Percentiles rank a stretch among this genome's conserved stretches.
phyloP scores from a whole-genome alignment of 371 early-diverging fungal species.

The Lichtheimia ramosa region DNA sequence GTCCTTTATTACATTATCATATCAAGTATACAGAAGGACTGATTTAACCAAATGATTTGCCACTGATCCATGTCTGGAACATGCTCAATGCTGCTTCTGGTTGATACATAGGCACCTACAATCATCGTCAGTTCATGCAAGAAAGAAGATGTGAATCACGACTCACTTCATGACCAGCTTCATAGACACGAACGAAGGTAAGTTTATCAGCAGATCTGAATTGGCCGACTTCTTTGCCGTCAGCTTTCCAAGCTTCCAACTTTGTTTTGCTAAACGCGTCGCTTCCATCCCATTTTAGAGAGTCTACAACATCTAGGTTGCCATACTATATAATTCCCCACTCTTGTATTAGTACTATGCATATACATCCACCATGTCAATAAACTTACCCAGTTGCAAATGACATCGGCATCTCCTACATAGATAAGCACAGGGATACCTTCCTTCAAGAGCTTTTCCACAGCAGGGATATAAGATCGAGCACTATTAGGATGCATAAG shows the following conservation, averaged over 20 bases:
- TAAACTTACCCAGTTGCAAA: slow-evolving; percentile 68
- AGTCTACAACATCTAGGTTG: slow-evolving; percentile 81
- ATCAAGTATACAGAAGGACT: too few species aligned
- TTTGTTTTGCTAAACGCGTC: slow-evolving; percentile 48
- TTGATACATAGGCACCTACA: slow-evolving; percentile 61
- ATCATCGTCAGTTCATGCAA: not conserved
- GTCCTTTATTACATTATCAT: too few species aligned
- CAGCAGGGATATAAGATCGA: slow-evolving; percentile 41
- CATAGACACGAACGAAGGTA: slow-evolving; percentile 79
- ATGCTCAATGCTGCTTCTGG: slow-evolving; percentile 51
- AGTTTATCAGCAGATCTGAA: slow-evolving; percentile 63
- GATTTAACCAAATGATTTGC: too few species aligned
- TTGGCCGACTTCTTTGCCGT: slow-evolving; percentile 62
- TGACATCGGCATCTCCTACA: slow-evolving; percentile 79
- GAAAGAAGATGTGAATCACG: not conserved
- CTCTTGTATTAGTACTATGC: too few species aligned
- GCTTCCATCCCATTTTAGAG: slow-evolving; percentile 75
- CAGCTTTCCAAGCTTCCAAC: slow-evolving; percentile 13
- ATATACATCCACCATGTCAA: not conserved
- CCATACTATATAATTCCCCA: slow-evolving; percentile 54
- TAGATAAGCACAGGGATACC: slow-evolving; percentile 83
- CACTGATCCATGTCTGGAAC: slow-evolving; percentile 51
- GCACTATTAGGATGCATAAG: slow-evolving; percentile 4
- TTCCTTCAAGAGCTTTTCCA: slow-evolving; percentile 60
- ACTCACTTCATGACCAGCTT: slow-evolving; percentile 83